Percentiles rank a stretch among this genome's conserved stretches.
These are phyloP conservation scores for Quercus tomentella DNA, from an alignment of 331 rosid species.

Conservation along the genomic window DNA sequence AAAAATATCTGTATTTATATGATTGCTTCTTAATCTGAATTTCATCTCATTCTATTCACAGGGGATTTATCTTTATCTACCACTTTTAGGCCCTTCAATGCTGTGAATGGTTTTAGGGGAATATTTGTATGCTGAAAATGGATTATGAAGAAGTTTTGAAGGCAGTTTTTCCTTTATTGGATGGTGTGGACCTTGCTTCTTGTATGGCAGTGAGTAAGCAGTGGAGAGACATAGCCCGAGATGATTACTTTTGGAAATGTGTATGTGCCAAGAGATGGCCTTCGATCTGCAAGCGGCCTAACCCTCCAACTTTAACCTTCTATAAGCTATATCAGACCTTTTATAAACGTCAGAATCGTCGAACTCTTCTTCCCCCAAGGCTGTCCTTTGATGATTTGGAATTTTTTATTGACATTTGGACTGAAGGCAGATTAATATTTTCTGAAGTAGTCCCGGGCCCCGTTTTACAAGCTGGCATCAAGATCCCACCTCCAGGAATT, in stretches of 20 bases:
- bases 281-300: constrained; percentile 68
- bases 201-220: constrained; percentile 74
- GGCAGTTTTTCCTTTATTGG: constrained; percentile 75
- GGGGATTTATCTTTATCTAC: not conserved
- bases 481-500: constrained; percentile 47
- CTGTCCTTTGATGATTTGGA: constrained; percentile 73
- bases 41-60: not conserved
- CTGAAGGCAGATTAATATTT: constrained; percentile 49
- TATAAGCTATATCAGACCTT: constrained; percentile 55
- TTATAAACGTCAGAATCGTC: constrained; percentile 42
- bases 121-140: constrained; percentile 35
- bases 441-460: constrained; percentile 73
- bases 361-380: constrained; percentile 67
- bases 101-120: not conserved
- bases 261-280: constrained; percentile 86
- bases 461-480: constrained; percentile 43
- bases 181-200: constrained; percentile 70
- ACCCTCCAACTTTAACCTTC: constrained; percentile 53
- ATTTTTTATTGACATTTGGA: constrained; percentile 79
- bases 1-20: not conserved
- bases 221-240: constrained; percentile 74
- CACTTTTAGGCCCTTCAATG: not conserved
- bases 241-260: constrained; percentile 89
- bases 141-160: constrained; percentile 60
- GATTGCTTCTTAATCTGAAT: not conserved